These are phyloP conservation scores for Podila verticillata DNA, from an alignment of 192 early-diverging fungal genomes.

Conservation along the genomic window DNA sequence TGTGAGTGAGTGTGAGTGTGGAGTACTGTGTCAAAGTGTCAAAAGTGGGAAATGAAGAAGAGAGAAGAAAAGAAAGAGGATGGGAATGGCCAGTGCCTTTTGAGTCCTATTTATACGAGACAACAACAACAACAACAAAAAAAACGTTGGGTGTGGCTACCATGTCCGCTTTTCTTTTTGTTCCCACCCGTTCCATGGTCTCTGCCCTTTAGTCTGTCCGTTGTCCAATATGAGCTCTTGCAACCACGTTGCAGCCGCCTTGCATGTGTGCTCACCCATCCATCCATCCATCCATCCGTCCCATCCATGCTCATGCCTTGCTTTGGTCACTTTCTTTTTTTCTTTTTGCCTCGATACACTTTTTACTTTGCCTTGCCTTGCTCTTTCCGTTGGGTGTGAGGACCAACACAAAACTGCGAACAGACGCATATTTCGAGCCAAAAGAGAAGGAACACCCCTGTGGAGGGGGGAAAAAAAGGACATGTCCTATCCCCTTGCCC, in stretches of 20 bases:
- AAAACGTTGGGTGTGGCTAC: background rate
- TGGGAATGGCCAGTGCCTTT: background rate
- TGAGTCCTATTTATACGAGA: background rate
- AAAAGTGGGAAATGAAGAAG: constrained; percentile 1
- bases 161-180: background rate
- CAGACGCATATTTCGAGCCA: no score
- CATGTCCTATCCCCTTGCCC: background rate
- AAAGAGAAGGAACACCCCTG: no score
- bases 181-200: background rate
- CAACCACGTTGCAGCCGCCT: background rate
- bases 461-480: background rate
- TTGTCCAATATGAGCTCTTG: background rate
- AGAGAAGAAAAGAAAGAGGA: constrained; percentile 6
- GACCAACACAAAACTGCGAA: no score
- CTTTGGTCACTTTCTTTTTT: no score
- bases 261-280: no score
- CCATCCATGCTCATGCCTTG: no score
- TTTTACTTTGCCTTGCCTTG: no score
- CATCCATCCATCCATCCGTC: no score
- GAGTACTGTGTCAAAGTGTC: background rate
- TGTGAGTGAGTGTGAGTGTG: background rate
- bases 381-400: no score
- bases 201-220: no score
- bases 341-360: no score
- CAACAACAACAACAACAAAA: background rate